Evolutionary conservation across 805 yeast genomes (phyloP), one percentile per base, ranked within the genome.

Genomic region (Kodamaea neixiangensis): DNA sequence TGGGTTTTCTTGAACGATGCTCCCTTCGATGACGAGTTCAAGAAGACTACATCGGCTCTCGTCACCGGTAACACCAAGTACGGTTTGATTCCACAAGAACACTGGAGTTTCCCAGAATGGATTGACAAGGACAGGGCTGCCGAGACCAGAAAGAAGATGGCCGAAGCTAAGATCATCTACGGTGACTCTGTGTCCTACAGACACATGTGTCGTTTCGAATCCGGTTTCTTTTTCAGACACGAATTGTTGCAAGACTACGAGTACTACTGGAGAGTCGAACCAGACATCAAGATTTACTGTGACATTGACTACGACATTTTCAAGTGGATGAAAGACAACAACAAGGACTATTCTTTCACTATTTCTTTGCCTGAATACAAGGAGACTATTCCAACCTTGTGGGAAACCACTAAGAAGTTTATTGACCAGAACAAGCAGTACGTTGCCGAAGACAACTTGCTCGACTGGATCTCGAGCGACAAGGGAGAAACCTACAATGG

Each of bases 1-100:
- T 93, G 98, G 97, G 94, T 91, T 21, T 94, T 93, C 68, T 76
- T 93, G 60, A 93, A 93, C 68, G 97, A 93, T 66, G 90, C 85
- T 51, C 86, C 79, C 44, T 94, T 93, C 71, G 76, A 82, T 47
- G 91, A 89, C 2, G 94, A 89, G 60, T 93, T 94, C 69, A 89
- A 82, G 60, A 70, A 72, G 21, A 78, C 82, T 22, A 87, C 96
- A 11, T 55, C 80, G 1, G 78, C 87, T 10, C 70, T 90, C 62
- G 83, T 85, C 13, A 83, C 92, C 31, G 98, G 98, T 56, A 77
- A 66, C 5, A 83, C 92, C 45, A 78, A 83, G 56, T 94, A 85
- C 62, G 98, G 96, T 44, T 51, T 78, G 42, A 85, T 93, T 59
- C 94, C 93, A n/a, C 73, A 77, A 46, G 90, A 86, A 51, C 93